Base-by-base conservation (phyloP, 2,329 filamentous ascomycete genomes). In the Aquanectria penicillioides region DNA sequence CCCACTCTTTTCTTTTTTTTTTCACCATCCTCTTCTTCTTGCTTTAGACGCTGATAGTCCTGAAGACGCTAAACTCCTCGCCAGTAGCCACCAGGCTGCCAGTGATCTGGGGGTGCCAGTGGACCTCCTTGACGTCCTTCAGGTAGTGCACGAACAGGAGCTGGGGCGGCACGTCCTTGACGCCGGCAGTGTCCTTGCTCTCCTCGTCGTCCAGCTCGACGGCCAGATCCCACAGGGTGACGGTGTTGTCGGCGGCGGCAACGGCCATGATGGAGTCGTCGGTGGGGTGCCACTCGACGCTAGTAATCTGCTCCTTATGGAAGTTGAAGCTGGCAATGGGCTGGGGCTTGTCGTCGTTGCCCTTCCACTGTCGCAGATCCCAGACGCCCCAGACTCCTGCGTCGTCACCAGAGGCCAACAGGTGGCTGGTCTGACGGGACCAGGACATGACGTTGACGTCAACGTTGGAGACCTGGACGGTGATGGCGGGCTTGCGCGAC, bases 391-490 rank as follows among this genome's bases (percentile, higher is more conserved):
- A 98, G 50, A 90, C 88, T 31, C 95, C 95, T 73, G 97, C 93
- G 72, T 99, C 95, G 62, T 92, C 93, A 38, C 95, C 95, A 0
- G 94, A 93, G 2, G 94, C 94, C 29, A 99, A 87, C 29, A 99
- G 86, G 75, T 98, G 93, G 18, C 89, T 87, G 1, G 94, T 97
- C 77, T 94, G 89, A 38, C 86, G 86, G 31, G 93, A 97, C 95
- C 95, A 99, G 60, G 91, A 95, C 79, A 98, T 90, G 61, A 99
- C 95, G 74, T 99, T 99, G 72, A 98, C 92, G 72, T 99, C 95
- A 46, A 89, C 88, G 54, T 87, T 82, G 73, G 91, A 95, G 65
- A 95, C 89, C 73, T 93, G 87, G 57, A 98, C 90, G 54, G 90
- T 93, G 60, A 99, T 86, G 38, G 93, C 94, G n/a, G 93, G 88